phyloP scores from a whole-genome alignment of 2,329 filamentous ascomycete genomes.

The Talaromyces funiculosus region DNA sequence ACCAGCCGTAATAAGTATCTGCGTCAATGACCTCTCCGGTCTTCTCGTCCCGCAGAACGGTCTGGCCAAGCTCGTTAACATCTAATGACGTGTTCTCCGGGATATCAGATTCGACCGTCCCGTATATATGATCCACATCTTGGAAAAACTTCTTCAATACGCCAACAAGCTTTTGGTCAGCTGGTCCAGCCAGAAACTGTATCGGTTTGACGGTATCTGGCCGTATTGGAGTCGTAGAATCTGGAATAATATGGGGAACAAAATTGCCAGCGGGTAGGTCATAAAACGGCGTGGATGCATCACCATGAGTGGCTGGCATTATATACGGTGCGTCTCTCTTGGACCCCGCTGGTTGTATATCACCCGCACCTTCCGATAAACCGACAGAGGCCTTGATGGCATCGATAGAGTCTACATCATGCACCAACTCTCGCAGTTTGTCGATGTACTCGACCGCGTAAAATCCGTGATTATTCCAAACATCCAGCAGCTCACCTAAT shows the following conservation, averaged over 20 bases:
- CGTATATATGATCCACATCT: constrained; percentile 65
- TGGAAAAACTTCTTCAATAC: constrained; percentile 66
- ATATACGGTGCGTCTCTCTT: constrained; percentile 55
- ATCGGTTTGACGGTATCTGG: constrained; percentile 65
- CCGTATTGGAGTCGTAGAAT: constrained; percentile 69
- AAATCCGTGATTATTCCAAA: constrained; percentile 67
- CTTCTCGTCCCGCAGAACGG: constrained; percentile 59
- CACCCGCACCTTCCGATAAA: constrained; percentile 19
- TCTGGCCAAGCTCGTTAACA: constrained; percentile 70
- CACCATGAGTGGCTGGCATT: constrained; percentile 72
- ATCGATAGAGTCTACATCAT: constrained; percentile 36
- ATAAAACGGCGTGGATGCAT: constrained; percentile 67
- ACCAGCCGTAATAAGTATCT: constrained; percentile 87
- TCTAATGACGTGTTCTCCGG: constrained; percentile 52
- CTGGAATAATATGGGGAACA: constrained; percentile 70
- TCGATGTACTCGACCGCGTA: constrained; percentile 51
- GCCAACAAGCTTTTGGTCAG: constrained; percentile 58
- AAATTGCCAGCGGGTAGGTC: constrained; percentile 78
- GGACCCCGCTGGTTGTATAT: constrained; percentile 41
- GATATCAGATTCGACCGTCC: constrained; percentile 42
- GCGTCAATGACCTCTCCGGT: constrained; percentile 60
- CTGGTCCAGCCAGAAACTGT: constrained; percentile 62
- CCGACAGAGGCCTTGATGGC: constrained; percentile 26
- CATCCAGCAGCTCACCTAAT: constrained; percentile 56
- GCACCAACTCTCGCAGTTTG: constrained; percentile 56